phyloP scores from a whole-genome alignment of 1,139 yeast genomes.

The Lodderomyces orthopsilosis region DNA sequence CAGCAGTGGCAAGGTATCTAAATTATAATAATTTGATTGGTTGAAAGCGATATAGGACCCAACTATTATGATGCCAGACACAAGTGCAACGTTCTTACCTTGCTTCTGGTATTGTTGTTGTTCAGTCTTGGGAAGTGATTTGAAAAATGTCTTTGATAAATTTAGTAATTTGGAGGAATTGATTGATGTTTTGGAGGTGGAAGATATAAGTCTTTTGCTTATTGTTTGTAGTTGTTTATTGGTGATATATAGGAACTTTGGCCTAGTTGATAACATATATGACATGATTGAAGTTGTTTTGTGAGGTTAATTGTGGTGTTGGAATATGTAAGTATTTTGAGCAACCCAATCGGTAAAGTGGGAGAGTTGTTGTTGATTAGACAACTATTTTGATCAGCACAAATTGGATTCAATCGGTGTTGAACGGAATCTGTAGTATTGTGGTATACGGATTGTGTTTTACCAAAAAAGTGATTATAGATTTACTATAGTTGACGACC shows the following conservation, averaged over 20 bases:
- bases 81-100: slow-evolving; percentile 39
- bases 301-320: neutral
- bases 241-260: slow-evolving; percentile 17
- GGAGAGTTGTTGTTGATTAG: too few species aligned
- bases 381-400: too few species aligned
- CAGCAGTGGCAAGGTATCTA: slow-evolving; percentile 36
- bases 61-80: slow-evolving; percentile 45
- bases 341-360: too few species aligned
- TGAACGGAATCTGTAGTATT: too few species aligned
- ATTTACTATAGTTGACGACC: too few species aligned
- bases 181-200: slow-evolving; percentile 9
- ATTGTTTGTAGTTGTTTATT: slow-evolving; percentile 17
- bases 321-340: neutral
- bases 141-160: slow-evolving; percentile 7
- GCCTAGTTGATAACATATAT: slow-evolving; percentile 16
- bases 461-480: too few species aligned
- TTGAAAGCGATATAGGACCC: slow-evolving; percentile 44
- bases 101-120: slow-evolving; percentile 12
- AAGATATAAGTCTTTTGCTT: slow-evolving; percentile 14
- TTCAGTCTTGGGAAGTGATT: slow-evolving; percentile 7
- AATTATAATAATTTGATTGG: slow-evolving; percentile 41
- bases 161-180: slow-evolving; percentile 7
- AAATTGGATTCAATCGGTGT: too few species aligned
- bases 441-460: too few species aligned
- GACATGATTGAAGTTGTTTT: slow-evolving; percentile 11